A percentile compares a stretch with the other conserved stretches of the same genome.
phyloP scores from a whole-genome alignment of 2,329 filamentous ascomycete species.

The Aspergillus quadricinctus region DNA sequence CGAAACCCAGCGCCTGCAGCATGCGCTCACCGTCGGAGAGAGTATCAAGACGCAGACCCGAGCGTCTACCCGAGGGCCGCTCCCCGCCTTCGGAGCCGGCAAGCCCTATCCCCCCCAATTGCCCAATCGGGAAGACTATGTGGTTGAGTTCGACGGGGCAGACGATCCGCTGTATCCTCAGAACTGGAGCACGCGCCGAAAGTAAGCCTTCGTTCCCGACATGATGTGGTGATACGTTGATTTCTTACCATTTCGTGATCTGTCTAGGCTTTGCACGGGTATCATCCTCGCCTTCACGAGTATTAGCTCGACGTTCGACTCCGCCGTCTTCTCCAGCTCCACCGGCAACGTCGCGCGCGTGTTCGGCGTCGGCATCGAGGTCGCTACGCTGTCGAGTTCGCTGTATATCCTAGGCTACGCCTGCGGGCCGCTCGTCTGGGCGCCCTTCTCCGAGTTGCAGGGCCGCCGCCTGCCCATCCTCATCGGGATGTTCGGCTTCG shows the following conservation, averaged over 20 bases:
- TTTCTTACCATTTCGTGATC: slow-evolving; percentile 4
- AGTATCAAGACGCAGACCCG: slow-evolving; percentile 19
- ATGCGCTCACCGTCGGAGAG: slow-evolving; percentile 38
- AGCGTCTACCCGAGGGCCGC: slow-evolving; percentile 14
- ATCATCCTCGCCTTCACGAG: slow-evolving; percentile 15
- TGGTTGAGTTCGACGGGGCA: slow-evolving; percentile 51
- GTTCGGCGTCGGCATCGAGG: slow-evolving; percentile 41
- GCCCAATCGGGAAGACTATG: slow-evolving; percentile 50
- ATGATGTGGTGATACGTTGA: background rate
- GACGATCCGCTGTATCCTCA: slow-evolving; percentile 50
- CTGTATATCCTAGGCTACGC: slow-evolving; percentile 49
- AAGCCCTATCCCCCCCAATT: slow-evolving; percentile 51
- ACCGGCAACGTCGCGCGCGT: slow-evolving; percentile 49
- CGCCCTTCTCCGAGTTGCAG: slow-evolving; percentile 56
- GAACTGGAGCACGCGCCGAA: slow-evolving; percentile 49
- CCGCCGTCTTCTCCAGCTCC: slow-evolving; percentile 63
- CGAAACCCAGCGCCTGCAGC: slow-evolving; percentile 28
- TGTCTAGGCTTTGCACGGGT: slow-evolving; percentile 28
- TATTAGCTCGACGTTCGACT: slow-evolving; percentile 43
- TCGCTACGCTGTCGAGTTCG: slow-evolving; percentile 41
- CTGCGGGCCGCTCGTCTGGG: slow-evolving; percentile 57
- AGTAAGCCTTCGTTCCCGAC: slow-evolving; percentile 27
- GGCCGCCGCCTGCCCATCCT: slow-evolving; percentile 51
- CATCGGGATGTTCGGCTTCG: slow-evolving; percentile 38
- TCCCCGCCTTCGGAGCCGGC: slow-evolving; percentile 31